Base-by-base conservation (phyloP, 2,329 filamentous ascomycete genomes). In the Fusarium guadeloupense region DNA sequence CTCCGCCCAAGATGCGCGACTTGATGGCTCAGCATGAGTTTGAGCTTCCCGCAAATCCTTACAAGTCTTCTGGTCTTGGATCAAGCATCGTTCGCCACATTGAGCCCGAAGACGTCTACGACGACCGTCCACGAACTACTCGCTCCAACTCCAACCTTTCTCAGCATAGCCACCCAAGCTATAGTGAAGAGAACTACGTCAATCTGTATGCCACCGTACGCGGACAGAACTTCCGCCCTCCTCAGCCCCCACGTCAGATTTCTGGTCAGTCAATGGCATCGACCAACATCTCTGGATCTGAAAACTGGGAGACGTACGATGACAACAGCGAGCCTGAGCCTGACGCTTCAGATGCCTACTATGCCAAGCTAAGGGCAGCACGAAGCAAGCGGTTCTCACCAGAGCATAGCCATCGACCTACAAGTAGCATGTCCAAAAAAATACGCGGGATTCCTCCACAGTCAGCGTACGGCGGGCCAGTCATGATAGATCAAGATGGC, bases 241-340 rank as follows among this genome's bases (percentile, higher is more conserved):
- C 54, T 3, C 76, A 76, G 1, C 76, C 80, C 3, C 81, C 80
- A 1, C 82, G 92, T 41, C 91, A 94, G 68, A 88, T 89, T 14
- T 78, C 76, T 4, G 69, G 64, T 43, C 89, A 89, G 1, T 93
- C 91, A 34, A 87, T 87, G 64, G 86, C 88, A 0, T 93, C 91
- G n/a, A 92, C 90, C 2, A 83, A 83, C 19, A 83, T 90, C 21
- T 92, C 91, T 6, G 92, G 91, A 2, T 96, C 92, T 4, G 94
- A 98, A 77, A 98, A 98, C 74, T 98, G 94, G 94, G 94, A 98
- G 76, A 97, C 93, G 9, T 98, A 95, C 69, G 93, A 95, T 68
- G 92, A 96, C 73, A 87, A 84, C 64, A 92, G 89, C 59, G 89
- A 92, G 69, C 86, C 89, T 0, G 90, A 92, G 69, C 82, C 83